Conservation (phyloP, 192 early-diverging fungal genomes). For the Coemansia sp. region DNA sequence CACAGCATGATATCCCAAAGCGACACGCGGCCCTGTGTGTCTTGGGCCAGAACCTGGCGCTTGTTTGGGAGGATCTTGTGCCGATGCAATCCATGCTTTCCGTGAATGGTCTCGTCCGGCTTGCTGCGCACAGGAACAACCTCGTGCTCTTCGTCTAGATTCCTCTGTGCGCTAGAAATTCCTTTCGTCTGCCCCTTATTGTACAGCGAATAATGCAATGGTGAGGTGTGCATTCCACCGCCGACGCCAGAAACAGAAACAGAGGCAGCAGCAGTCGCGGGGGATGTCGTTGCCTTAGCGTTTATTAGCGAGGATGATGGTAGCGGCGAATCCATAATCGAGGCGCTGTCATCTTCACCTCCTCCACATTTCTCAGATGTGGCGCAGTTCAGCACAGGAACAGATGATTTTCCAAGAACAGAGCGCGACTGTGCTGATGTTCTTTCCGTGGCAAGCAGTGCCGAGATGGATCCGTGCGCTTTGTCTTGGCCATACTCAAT, state of each 20-base stretch:
- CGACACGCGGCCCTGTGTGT: constrained; percentile 73
- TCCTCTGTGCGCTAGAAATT: background rate
- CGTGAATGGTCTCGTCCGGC: constrained; percentile 45
- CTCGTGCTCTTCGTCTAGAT: background rate
- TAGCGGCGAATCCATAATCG: constrained; percentile 36
- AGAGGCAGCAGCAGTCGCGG: background rate
- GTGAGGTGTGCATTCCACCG: background rate
- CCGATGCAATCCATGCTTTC: constrained; percentile 66
- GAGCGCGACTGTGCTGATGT: background rate
- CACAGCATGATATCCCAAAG: constrained; percentile 91
- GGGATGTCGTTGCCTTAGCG: constrained; percentile 1
- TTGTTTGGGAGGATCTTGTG: constrained; percentile 79
- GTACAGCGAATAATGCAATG: background rate
- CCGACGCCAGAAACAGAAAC: background rate
- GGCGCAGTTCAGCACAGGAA: background rate
- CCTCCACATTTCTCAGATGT: background rate
- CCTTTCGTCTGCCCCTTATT: background rate
- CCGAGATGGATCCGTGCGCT: constrained; percentile 3
- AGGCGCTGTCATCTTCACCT: constrained; percentile 2
- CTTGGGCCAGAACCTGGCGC: constrained; percentile 81
- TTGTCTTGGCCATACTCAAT: background rate
- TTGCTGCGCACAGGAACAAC: constrained; percentile 36
- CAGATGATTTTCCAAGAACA: background rate
- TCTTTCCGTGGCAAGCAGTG: background rate
- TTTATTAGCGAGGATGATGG: constrained; percentile 37